Conservation (phyloP, 164 flowering plant genomes). For the Piper longum region DNA sequence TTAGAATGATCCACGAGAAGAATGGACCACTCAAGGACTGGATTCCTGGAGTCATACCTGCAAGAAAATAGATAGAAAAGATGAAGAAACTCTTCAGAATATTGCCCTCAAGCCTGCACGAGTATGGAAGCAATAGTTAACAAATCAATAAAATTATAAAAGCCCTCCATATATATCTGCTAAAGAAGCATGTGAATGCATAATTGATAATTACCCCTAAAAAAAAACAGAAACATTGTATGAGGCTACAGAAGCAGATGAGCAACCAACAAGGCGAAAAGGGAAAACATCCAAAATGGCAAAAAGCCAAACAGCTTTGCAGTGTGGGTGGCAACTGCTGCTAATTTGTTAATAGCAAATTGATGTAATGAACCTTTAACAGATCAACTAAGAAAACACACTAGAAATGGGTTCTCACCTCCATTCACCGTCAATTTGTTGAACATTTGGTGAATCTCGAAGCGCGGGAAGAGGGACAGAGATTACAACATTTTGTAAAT, state of each 20-base stretch:
- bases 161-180: too few species aligned
- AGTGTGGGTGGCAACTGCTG: too few species aligned
- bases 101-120: not conserved
- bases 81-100: not conserved
- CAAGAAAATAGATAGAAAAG: slow-evolving; percentile 1
- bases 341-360: too few species aligned
- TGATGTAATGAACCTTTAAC: not conserved
- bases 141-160: too few species aligned
- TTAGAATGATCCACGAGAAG: slow-evolving; percentile 81
- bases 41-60: slow-evolving; percentile 79
- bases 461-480: slow-evolving; percentile 94
- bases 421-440: slow-evolving; percentile 97
- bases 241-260: too few species aligned
- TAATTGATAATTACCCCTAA: too few species aligned
- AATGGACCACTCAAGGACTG: slow-evolving; percentile 85
- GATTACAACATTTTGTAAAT: slow-evolving; percentile 77
- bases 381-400: not conserved
- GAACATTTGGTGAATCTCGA: slow-evolving; percentile 78
- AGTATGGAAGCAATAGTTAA: not conserved
- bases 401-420: slow-evolving; percentile 32
- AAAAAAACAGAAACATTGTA: too few species aligned
- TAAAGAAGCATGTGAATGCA: too few species aligned
- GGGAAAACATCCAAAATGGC: too few species aligned
- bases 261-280: too few species aligned
- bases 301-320: too few species aligned